Evolutionary conservation across 2,329 filamentous ascomycete species (phyloP), one percentile per base, ranked within the genome.

Genomic region (Sporothrix protearum): DNA sequence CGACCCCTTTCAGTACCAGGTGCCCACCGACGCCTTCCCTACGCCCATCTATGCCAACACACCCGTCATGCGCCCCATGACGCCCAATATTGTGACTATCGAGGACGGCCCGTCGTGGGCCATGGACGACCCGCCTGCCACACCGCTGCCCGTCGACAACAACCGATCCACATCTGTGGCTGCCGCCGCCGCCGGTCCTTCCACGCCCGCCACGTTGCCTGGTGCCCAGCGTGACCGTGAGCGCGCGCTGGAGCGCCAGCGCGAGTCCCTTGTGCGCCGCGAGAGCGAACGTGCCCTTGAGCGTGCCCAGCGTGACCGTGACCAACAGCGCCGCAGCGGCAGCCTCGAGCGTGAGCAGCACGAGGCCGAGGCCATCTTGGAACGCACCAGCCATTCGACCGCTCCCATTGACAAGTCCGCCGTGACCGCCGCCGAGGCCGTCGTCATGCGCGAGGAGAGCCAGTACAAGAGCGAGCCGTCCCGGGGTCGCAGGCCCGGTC

Each of bases 1-100:
- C 76, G 85, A 90, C 78, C 86, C 87, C 22, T 89, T 89, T 77
- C 83, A 88, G 77, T 89, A 82, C 76, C 87, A 86, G 78, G 85
- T 89, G 73, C 75, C 82, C 55, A 81, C 86, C 73, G 83, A 85
- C 76, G 83, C 83, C n/a, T 87, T 87, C 72, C 79, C 80, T 66
- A 84, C 84, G 10, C 83, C 85, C 2, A 74, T 78, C 42, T 76
- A 78, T 71, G 76, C 78, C 28, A 82, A 55, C 8, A 28, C 80
- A 14, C 81, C 83, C 0, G 77, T 77, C 49, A 22, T 70, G 28
- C 80, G 82, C 64, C 82, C 84, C 1, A 75, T 85, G 73, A 86
- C 84, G n/a, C 74, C 74, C 33, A 61, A 57, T 39, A 66, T 75
- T 9, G 59, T 75, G 45, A 75, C 74, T 0, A 39, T 75, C 16